Evolutionary conservation across 805 yeast genomes (phyloP).

Genomic region (Myxozyma monticola): DNA sequence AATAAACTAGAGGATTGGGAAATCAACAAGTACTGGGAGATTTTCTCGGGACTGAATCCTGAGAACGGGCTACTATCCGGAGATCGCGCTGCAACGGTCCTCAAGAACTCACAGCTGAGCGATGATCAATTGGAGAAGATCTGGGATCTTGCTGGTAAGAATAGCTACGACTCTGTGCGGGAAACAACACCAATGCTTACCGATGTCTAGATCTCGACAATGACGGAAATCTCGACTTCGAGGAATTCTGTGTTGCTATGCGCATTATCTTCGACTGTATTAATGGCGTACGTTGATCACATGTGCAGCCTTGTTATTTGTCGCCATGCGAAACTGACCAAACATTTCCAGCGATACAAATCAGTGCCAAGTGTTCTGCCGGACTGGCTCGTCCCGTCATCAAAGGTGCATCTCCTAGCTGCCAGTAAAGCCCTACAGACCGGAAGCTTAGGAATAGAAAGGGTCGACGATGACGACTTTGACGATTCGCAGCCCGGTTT

Average conservation of each 20-base stretch:
- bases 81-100: conserved; percentile 78
- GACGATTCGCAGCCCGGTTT: conserved; percentile 66
- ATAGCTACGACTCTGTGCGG: background rate
- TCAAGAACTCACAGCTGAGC: conserved; percentile 82
- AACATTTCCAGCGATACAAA: conserved; percentile 29
- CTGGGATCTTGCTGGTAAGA: conserved; percentile 70
- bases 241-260: conserved; percentile 98
- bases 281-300: conserved; percentile 59
- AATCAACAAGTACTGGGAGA: conserved; percentile 96
- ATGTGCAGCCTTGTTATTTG: too few relatives aligned
- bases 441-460: conserved; percentile 31
- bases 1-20: conserved; percentile 57
- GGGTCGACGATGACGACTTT: conserved; percentile 39
- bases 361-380: conserved; percentile 75
- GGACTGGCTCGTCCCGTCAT: conserved; percentile 87
- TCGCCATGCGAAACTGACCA: background rate
- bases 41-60: conserved; percentile 87
- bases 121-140: conserved; percentile 76
- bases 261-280: conserved; percentile 87
- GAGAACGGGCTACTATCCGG: conserved; percentile 76
- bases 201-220: conserved; percentile 68
- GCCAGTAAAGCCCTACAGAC: conserved; percentile 69
- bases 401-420: conserved; percentile 79
- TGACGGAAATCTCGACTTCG: conserved; percentile 91
- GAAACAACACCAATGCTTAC: background rate